Conservation (phyloP, 208 protist species). For the Acanthamoeba castellanii region DNA sequence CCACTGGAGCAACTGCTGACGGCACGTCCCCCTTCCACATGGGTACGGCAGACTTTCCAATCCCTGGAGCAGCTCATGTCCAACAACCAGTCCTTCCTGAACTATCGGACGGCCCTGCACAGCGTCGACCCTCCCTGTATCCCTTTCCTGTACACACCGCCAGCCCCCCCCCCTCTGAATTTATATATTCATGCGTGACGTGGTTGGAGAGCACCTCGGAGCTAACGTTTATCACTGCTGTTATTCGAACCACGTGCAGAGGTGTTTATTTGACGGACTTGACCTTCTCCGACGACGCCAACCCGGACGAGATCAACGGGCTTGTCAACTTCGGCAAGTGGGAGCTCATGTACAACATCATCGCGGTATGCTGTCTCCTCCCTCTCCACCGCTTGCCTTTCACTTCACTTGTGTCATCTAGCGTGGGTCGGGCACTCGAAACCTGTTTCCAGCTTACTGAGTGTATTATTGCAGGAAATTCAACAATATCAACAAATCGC, state of each 20-base stretch:
- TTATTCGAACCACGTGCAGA: not conserved
- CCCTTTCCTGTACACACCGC: slow-evolving; percentile 75
- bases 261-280: slow-evolving; percentile 82
- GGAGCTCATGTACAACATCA: slow-evolving; percentile 72
- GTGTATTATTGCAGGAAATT: slow-evolving; percentile 11
- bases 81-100: slow-evolving; percentile 54
- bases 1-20: no score
- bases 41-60: slow-evolving; percentile 75
- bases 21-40: not conserved
- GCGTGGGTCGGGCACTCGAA: not conserved
- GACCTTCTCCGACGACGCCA: slow-evolving; percentile 82
- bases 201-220: not conserved
- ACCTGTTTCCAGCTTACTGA: not conserved
- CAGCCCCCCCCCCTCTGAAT: not conserved
- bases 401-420: no score
- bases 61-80: slow-evolving; percentile 68
- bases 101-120: slow-evolving; percentile 77
- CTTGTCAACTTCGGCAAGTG: slow-evolving; percentile 81
- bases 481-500: slow-evolving; percentile 77
- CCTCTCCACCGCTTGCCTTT: not conserved
- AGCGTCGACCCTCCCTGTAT: slow-evolving; percentile 81
- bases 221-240: not conserved
- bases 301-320: slow-evolving; percentile 79
- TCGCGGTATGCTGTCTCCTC: slow-evolving; percentile 26
- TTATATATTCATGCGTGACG: not conserved